Conservation (phyloP, 2,329 filamentous ascomycete species). For the Beauveria rudraprayagi region DNA sequence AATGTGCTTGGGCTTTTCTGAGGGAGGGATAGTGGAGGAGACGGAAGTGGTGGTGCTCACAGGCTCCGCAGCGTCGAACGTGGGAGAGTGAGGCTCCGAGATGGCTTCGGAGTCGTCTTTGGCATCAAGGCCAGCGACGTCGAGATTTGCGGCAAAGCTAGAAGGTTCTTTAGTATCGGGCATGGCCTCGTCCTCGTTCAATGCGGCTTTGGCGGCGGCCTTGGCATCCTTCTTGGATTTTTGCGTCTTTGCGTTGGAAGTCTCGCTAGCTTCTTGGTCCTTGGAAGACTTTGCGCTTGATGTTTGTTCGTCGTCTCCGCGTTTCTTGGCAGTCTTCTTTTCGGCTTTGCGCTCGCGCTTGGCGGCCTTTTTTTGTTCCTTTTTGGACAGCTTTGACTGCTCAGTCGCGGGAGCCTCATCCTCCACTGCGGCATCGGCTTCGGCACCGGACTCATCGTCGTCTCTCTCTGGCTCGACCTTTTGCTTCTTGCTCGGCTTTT, state of each 20-base stretch:
- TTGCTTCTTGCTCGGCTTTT: constrained; percentile 50
- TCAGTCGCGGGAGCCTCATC: constrained; percentile 25
- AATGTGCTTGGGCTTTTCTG: constrained; percentile 56
- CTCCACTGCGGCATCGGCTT: constrained; percentile 32
- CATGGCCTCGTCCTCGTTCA: constrained; percentile 11
- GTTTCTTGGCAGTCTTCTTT: constrained; percentile 39
- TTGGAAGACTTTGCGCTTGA: constrained; percentile 15
- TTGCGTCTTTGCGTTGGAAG: constrained; percentile 18
- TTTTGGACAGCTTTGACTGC: constrained; percentile 39
- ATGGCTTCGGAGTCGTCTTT: constrained; percentile 44
- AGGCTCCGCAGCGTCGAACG: constrained; percentile 49
- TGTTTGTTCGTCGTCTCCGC: constrained; percentile 17
- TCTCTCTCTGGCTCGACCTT: constrained; percentile 26
- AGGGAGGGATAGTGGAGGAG: constrained; percentile 55
- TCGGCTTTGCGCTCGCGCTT: constrained; percentile 12
- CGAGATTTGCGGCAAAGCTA: constrained; percentile 17
- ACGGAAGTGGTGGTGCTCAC: constrained; percentile 58
- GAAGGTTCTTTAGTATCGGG: constrained; percentile 15
- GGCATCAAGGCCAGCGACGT: constrained; percentile 23
- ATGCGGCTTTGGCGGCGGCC: constrained; percentile 13
- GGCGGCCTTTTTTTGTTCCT: constrained; percentile 43
- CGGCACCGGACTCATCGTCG: constrained; percentile 13
- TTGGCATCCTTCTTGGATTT: constrained; percentile 25
- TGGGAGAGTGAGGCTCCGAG: constrained; percentile 42
- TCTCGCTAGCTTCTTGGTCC: constrained; percentile 28